Base-by-base conservation (phyloP, 768 basidiomycete species). In the Phaffia tasmanica region DNA sequence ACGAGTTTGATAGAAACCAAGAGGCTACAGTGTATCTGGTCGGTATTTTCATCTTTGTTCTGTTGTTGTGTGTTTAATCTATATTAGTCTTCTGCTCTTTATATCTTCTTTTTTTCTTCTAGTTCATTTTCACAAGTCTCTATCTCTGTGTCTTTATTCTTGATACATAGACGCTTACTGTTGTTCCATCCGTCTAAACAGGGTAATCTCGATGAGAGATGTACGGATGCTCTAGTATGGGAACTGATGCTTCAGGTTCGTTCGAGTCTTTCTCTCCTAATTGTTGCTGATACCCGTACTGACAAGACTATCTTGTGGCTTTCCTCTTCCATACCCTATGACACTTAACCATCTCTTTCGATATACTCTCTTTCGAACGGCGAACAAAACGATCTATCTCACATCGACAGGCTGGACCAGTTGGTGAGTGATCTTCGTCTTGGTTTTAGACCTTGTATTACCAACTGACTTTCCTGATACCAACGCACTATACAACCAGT, bases 151-250 rank as follows among this genome's bases (percentile, higher is more conserved):
- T 51, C 16, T 23, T 51, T 16, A 51, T 23, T 23, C 23, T 51
- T 51, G 35, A 42, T 42, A 11, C 11, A 42, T 11, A 42, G 35
- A 42, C 35, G 11, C 35, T 42, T 11, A 42, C 35, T 42, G 11
- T 42, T 11, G 35, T 42, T 42, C 30, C 46, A 51, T 29, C 30
- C 42, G 65, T 67, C 53, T 68, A 68, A 50, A 23, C 68, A 97
- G 94, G 94, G 94, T 59, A 98, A 99, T 75, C 83, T 99, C 32
- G 94, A 98, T 75, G 95, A 98, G 77, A 83, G 91, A 65, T 91
- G 88, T 73, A 83, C 88, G 14, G 94, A 98, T 76, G 89, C 93
- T 42, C 81, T 98, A 64, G 81, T 98, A 63, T 98, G 94, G 94
- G 94, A 98, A 79, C 79, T 99, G 57, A 98, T 99, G 94, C 77